Conservation (phyloP, 1,284 basidiomycete species). For the Inonotus obliquus region DNA sequence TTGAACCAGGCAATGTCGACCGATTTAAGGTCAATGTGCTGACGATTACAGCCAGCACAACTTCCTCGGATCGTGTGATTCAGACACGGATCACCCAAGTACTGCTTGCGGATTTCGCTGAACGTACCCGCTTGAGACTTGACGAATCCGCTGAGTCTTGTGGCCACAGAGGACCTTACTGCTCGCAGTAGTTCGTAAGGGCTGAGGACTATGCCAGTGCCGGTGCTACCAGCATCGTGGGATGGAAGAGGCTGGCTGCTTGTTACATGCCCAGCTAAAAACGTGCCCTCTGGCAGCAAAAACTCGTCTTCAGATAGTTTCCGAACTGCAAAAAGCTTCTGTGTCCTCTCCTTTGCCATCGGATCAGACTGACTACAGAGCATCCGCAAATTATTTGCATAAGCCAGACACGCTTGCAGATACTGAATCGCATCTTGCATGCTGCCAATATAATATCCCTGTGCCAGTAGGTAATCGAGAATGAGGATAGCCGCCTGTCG, state of each 20-base stretch:
- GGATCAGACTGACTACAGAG: not conserved
- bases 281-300: slow-evolving; percentile 1
- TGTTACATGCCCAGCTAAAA: not conserved
- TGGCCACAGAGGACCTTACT: slow-evolving; percentile 4
- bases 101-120: not conserved
- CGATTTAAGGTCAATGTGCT: slow-evolving; percentile 10
- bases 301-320: not conserved
- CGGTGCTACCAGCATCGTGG: not conserved
- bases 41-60: slow-evolving; percentile 5
- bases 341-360: not conserved
- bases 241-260: not conserved
- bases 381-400: slow-evolving; percentile 6
- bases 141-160: not conserved
- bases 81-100: slow-evolving; percentile 11
- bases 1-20: slow-evolving; percentile 10
- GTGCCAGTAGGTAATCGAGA: slow-evolving; percentile 11
- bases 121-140: not conserved
- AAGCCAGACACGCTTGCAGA: slow-evolving; percentile 9
- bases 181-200: not conserved
- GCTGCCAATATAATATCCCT: not conserved
- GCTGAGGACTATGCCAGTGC: not conserved
- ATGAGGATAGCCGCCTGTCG: slow-evolving; percentile 5
- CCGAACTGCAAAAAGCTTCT: slow-evolving; percentile 13
- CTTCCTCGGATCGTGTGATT: not conserved
- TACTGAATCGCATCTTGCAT: not conserved